Evolutionary conservation across 2,329 filamentous ascomycete genomes (phyloP).

Genomic region (Cladosporium sp.): DNA sequence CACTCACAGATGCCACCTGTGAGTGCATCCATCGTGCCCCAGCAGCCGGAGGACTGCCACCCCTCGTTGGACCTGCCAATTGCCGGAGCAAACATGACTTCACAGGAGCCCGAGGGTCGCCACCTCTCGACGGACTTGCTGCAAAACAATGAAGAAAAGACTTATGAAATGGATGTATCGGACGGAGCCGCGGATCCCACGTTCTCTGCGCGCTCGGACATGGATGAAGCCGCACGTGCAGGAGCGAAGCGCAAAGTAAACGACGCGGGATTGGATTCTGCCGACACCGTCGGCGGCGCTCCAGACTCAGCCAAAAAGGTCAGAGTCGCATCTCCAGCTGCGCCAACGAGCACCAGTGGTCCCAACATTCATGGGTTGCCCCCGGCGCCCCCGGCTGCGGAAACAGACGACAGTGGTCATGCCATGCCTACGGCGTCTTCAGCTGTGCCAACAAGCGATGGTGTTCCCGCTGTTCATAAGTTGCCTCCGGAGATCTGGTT

Average conservation of each 20-base stretch:
- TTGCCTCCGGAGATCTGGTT: conserved; percentile 26
- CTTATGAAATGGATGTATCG: conserved; percentile 27
- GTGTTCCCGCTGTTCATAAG: conserved; percentile 7
- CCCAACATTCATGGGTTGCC: too few relatives aligned
- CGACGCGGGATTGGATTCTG: conserved; percentile 13
- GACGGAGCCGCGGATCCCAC: conserved; percentile 17
- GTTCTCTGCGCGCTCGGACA: conserved; percentile 14
- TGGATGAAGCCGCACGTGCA: conserved; percentile 11
- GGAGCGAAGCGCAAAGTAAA: conserved; percentile 27
- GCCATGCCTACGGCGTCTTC: conserved; percentile 7
- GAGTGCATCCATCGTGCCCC: not conserved
- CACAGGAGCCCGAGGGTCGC: too few relatives aligned
- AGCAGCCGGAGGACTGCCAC: not conserved
- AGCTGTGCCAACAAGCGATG: conserved; percentile 6
- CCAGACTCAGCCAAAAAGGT: conserved; percentile 20
- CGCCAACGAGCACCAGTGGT: not conserved
- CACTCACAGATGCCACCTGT: too few relatives aligned
- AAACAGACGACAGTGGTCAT: conserved; percentile 9
- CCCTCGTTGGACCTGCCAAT: not conserved
- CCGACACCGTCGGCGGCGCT: conserved; percentile 5
- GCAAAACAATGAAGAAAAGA: not conserved
- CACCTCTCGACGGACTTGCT: not conserved
- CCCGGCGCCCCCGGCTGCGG: not conserved
- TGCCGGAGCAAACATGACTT: too few relatives aligned
- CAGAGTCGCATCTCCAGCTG: conserved; percentile 12